Base-by-base conservation (phyloP, 2,329 filamentous ascomycete genomes). In the Lachnum nothofagi region DNA sequence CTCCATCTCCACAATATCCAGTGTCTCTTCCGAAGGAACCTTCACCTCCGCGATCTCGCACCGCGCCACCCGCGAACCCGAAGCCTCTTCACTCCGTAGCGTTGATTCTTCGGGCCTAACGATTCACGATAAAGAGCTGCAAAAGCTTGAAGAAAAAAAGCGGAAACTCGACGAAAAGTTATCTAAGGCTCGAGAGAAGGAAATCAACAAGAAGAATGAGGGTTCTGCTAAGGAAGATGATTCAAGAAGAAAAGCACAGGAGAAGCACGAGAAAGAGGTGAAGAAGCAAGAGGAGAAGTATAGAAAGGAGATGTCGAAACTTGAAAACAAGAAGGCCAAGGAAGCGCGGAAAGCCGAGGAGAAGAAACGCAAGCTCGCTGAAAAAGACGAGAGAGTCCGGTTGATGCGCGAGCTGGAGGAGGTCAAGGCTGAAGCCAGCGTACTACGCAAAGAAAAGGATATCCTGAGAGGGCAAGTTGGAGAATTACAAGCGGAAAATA, bases 251-350 rank as follows among this genome's bases (percentile, higher is more conserved):
- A 85, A 81, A 63, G 72, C 81, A 6, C 75, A 77, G 24, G 80
- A 84, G 61, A 83, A 79, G 60, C 80, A 86, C 63, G 76, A 80
- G 39, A 73, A 71, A 41, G 81, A 85, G 55, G 64, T 83, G 0
- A 77, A 78, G 37, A 86, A 84, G 62, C 79, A 83, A 44, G 79
- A 85, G 56, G 82, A 82, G 40, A 84, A 82, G 57, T 82, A 83
- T 58, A 75, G 77, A 54, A 75, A 75, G 10, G 83, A 88, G 60
- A 69, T 86, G 39, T 70, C 70, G 53, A 85, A 83, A 65, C 68
- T 86, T 2, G 79, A 87, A 54, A 76, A 80, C 55, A 81, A 80
- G 68, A 78, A 79, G 41, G 71, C 73, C 49, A 76, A 75, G 49
- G 85, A 89, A 60, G 72, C 80, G 51, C 72, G 71, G 57, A 85